phyloP scores from a whole-genome alignment of 2,329 filamentous ascomycete species.

The Thelonectria olida region DNA sequence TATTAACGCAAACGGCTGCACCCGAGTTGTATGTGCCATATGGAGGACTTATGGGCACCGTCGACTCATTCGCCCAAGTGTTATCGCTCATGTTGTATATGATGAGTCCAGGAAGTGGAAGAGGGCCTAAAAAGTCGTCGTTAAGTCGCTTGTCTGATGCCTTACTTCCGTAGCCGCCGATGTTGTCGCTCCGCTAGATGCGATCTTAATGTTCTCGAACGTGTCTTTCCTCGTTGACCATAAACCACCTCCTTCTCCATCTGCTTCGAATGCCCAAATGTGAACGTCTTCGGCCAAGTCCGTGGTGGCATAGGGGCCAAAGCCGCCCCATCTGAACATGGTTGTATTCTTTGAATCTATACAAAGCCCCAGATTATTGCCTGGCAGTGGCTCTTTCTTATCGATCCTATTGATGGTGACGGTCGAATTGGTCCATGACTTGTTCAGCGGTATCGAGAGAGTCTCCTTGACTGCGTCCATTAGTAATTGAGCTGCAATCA shows the following conservation, averaged over 20 bases:
- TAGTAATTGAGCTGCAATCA: neutral
- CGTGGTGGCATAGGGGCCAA: neutral
- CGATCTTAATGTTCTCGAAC: slow-evolving; percentile 6
- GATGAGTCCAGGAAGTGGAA: neutral
- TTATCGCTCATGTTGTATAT: slow-evolving; percentile 7
- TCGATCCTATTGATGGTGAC: slow-evolving; percentile 9
- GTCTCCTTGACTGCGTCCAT: slow-evolving; percentile 3
- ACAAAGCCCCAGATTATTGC: slow-evolving; percentile 5
- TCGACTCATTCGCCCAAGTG: slow-evolving; percentile 2
- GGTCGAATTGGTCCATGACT: slow-evolving; percentile 16
- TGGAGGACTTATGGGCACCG: neutral
- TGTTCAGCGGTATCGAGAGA: neutral
- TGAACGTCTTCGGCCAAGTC: slow-evolving; percentile 2
- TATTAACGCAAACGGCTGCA: neutral
- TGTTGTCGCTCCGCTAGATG: neutral
- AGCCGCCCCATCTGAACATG: slow-evolving; percentile 14
- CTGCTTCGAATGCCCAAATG: slow-evolving; percentile 1
- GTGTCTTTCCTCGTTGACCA: slow-evolving; percentile 5
- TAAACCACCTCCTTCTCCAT: neutral
- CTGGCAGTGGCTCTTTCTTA: neutral
- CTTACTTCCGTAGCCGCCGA: slow-evolving; percentile 11
- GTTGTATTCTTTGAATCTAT: neutral
- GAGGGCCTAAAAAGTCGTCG: neutral
- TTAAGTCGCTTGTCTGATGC: slow-evolving; percentile 1
- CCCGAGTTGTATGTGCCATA: slow-evolving; percentile 11